Evolutionary conservation across 2,329 filamentous ascomycete species (phyloP), one percentile per base, ranked within the genome.

Genomic region (Epicoccum sorghinum): DNA sequence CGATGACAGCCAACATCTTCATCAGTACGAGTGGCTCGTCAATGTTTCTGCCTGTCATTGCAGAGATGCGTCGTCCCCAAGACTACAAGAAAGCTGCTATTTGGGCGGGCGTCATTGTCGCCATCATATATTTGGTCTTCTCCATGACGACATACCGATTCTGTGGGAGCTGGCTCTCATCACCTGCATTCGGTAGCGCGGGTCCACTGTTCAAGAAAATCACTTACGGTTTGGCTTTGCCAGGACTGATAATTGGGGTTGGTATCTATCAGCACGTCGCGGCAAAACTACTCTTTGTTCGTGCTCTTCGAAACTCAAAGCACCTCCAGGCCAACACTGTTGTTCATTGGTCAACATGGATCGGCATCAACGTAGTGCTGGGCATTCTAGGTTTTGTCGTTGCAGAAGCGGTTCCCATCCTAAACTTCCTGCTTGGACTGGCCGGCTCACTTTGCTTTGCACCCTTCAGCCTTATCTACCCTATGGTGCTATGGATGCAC

Each of bases 121-220:
- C 18, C 18, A 18, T 18, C 18, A 18, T 18, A 18, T 18, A 18
- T 18, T 18, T 18, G 18, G 18, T 18, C 1, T 18, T 18, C 18
- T 18, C 18, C 2, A 18, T 18, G 18, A 18, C 18, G 18, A 18
- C 18, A 18, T 87, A 87, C 70, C 75, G 78, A 32, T 87, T 78
- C 74, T 86, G 84, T 58, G 86, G 86, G 3, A 74, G 82, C 55
- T 88, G 82, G 80, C 83, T 88, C 4, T 82, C 85, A 0, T 83
- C 80, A 3, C 86, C 86, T 0, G 83, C 84, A 0, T 78, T 88
- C 0, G 85, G 85, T 13, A 84, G 80, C 36, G 86, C 85, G 0
- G 85, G 86, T 4, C 75, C 77, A 4, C 80, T 77, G 0, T 75
- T 88, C 59, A 87, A 88, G 73, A 86, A 83, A 67, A 77, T 87